Base-by-base conservation (phyloP, 2,329 filamentous ascomycete species). In the Epichloe hybrida region DNA sequence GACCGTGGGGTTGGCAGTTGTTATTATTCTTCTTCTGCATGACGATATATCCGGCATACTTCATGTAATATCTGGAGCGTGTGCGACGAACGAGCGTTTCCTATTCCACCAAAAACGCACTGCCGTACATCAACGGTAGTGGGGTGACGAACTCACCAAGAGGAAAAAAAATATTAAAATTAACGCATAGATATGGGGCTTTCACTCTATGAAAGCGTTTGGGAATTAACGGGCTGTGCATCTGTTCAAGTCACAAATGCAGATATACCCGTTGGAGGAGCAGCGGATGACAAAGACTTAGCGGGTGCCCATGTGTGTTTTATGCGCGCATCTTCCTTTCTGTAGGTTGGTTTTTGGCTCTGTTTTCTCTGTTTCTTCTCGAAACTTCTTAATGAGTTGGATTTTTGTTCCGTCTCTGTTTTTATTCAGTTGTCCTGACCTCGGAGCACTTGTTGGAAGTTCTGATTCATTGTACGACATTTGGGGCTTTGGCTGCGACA, bases 61-160 rank as follows among this genome's bases (percentile, higher is more conserved):
- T 57, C 48, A 53, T 52, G 43, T 46, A 49, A 50, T 54, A 36
- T 9, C 37, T 48, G 60, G 53, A 58, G 55, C 53, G 55, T 49
- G 52, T 48, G 45, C 52, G 50, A 55, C 46, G 52, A 45, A 34
- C 21, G 42, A 46, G 48, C 6, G 39, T 50, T 41, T 46, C 35
- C 48, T 46, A 46, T 50, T 52, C 34, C 40, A 46, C 37, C 31
- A 49, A 62, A 64, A 64, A 61, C 61, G 60, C 59, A 57, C 58
- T 57, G 36, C 54, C 51, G 48, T 53, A 43, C 60, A 58, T 57
- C 61, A 52, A 54, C 55, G 60, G 59, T 56, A 46, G 60, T 58
- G 74, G 67, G 67, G 13, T 71, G 63, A 75, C 60, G 66, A 75
- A 72, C 72, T 69, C 64, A 67, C 66, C 64, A 67, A 64, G 58